These are phyloP conservation scores for Prunus fruticosa DNA, from an alignment of 306 rosid genomes.

Conservation along the genomic window DNA sequence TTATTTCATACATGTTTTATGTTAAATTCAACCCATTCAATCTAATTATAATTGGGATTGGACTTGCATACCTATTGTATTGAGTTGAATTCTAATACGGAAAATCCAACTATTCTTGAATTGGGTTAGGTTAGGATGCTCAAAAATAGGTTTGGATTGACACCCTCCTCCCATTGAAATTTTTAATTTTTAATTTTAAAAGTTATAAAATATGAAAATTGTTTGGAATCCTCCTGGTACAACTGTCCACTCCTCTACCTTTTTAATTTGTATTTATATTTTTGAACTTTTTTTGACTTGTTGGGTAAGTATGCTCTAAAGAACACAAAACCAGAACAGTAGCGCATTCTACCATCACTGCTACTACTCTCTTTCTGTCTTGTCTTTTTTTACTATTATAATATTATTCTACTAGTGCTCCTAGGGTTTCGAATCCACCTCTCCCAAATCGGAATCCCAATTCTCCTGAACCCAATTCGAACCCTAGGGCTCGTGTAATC, in stretches of 20 bases:
- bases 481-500: background rate
- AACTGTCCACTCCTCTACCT: background rate
- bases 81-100: no score
- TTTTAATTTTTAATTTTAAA: no score
- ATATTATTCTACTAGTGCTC: background rate
- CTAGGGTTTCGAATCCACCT: conserved; percentile 39
- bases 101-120: no score
- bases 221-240: background rate
- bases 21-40: no score
- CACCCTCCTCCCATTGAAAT: no score
- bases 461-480: conserved; percentile 24
- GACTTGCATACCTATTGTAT: no score
- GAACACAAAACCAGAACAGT: background rate
- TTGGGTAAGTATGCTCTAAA: conserved; percentile 17
- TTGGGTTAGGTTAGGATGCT: no score
- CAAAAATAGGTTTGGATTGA: no score
- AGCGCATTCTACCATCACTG: background rate
- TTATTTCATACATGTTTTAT: no score
- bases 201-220: background rate
- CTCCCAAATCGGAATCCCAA: conserved; percentile 32
- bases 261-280: background rate
- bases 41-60: no score
- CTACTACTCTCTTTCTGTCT: background rate
- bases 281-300: conserved; percentile 18
- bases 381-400: background rate